A percentile compares a stretch with the other conserved stretches of the same genome.
Evolutionary conservation across 2,329 filamentous ascomycete genomes (phyloP).

Genomic region (Penicillium italicum): DNA sequence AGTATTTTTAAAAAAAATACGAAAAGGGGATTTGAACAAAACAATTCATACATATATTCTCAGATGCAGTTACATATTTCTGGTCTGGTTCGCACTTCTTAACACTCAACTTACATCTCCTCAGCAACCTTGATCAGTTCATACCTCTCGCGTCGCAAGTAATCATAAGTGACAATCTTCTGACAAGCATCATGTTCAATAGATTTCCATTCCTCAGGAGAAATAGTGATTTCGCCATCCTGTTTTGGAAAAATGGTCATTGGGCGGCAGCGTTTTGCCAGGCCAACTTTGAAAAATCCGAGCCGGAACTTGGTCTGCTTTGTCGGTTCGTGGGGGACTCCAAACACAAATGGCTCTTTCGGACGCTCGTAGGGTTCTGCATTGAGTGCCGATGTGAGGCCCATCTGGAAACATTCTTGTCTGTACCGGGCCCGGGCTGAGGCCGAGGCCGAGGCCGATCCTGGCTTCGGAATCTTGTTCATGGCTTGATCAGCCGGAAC

Average conservation of each 20-base stretch:
- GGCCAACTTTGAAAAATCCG: constrained; percentile 9
- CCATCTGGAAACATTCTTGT: neutral
- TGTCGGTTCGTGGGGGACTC: neutral
- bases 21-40: neutral
- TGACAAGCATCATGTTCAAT: neutral
- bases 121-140: neutral
- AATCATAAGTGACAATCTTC: neutral
- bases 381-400: neutral
- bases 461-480: neutral
- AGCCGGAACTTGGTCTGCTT: constrained; percentile 14
- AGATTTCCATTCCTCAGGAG: constrained; percentile 10
- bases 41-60: neutral
- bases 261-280: constrained; percentile 15
- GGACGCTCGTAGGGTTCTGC: neutral
- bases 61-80: neutral
- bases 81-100: too few relatives aligned
- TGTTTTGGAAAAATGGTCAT: constrained; percentile 21
- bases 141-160: neutral
- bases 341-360: neutral
- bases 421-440: neutral
- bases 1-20: neutral
- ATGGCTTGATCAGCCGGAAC: neutral
- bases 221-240: constrained; percentile 14
- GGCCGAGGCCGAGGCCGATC: too few relatives aligned
- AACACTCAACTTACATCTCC: neutral